Base-by-base conservation (phyloP, 1,284 basidiomycete genomes). In the Inonotus obliquus region DNA sequence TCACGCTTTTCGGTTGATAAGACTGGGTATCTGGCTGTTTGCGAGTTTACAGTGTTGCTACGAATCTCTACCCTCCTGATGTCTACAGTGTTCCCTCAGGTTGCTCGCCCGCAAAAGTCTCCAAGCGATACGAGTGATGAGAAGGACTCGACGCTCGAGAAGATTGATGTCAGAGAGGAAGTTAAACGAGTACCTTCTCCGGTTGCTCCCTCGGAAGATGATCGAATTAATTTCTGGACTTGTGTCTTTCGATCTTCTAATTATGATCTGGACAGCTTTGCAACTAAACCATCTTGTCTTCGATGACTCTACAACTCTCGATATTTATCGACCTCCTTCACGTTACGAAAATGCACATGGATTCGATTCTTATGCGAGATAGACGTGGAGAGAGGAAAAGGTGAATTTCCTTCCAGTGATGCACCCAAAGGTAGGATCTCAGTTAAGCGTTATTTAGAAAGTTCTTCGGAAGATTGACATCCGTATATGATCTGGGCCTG, bases 301-400 rank as follows among this genome's bases (percentile, higher is more conserved):
- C 52, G 74, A 75, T 60, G 69, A 71, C 60, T 67, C 69, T 1
- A 66, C 67, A 5, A 60, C 66, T 14, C 54, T 66, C 9, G 66
- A 68, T 45, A 25, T 64, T 23, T 68, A 67, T 51, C 47, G 61
- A 29, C 68, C 71, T 10, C 64, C 65, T 38, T 27, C 62, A 2
- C 37, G 59, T 19, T 72, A 69, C 58, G 71, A 72, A 59, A 71
- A 71, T 62, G 57, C 56, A 4, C 66, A 70, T 54, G 59, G 67
- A 2, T 76, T 76, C 57, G 75, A 77, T 59, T 72, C 73, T 0
- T 41, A 63, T 9, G 74, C 76, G 32, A 66, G 73, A 6, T 77
- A 76, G 76, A 76, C 74, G 1, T 74, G 69, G 69, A 60, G 72
- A 9, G 73, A 77, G 62, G 74, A 76, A 57, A 68, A 68, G 53